Percentiles rank a stretch among this genome's conserved stretches.
These are phyloP conservation scores for Naganishia vaughanmartiniae DNA, from an alignment of 768 basidiomycete genomes.

Conservation along the genomic window DNA sequence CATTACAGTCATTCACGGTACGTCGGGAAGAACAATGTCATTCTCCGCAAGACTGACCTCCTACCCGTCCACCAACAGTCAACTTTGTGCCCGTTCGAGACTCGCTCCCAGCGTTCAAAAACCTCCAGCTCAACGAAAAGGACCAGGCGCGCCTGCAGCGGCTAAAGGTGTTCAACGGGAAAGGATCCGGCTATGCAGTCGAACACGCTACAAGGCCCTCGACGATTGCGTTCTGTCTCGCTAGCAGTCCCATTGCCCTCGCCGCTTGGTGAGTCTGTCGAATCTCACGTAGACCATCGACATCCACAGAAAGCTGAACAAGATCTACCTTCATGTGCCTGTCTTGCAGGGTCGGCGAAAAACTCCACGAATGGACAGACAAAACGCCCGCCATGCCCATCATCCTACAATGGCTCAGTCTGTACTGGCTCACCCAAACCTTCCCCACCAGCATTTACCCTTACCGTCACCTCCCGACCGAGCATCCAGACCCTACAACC, in stretches of 20 bases:
- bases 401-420: conserved; percentile 43
- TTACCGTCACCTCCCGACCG: conserved; percentile 33
- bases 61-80: background rate
- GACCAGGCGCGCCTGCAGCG: conserved; percentile 17
- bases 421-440: conserved; percentile 50
- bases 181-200: conserved; percentile 35
- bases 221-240: conserved; percentile 42
- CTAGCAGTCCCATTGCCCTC: conserved; percentile 41
- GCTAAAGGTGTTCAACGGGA: conserved; percentile 14
- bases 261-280: conserved; percentile 33
- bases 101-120: background rate
- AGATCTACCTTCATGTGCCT: too few species aligned
- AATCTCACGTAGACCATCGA: too few species aligned
- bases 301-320: too few species aligned
- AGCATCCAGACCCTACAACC: conserved; percentile 7
- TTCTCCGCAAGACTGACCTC: too few species aligned
- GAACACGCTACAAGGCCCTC: conserved; percentile 42
- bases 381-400: conserved; percentile 29
- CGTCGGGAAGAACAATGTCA: background rate
- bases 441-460: conserved; percentile 42
- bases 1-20: conserved; percentile 22
- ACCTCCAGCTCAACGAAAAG: conserved; percentile 2
- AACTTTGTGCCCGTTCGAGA: conserved; percentile 1
- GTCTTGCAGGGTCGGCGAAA: conserved; percentile 46
- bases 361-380: conserved; percentile 47